Conservation (phyloP, 495 filamentous ascomycete genomes). For the Neurospora sp. region DNA sequence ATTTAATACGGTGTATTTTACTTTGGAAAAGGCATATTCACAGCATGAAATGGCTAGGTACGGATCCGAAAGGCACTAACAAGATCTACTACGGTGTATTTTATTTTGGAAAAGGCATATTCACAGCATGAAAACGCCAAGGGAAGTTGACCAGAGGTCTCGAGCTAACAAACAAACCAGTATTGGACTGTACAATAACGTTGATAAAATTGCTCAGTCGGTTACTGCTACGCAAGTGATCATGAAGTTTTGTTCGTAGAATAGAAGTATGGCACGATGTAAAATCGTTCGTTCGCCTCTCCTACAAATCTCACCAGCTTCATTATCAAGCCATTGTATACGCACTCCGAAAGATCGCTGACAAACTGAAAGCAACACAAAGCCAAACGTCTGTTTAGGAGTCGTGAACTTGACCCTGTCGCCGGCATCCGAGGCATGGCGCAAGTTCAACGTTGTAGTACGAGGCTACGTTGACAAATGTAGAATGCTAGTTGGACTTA, state of each 20-base stretch:
- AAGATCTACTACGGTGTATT: no score
- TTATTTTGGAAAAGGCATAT: no score
- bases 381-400: background rate
- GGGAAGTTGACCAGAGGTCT: no score
- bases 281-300: background rate
- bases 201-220: background rate
- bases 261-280: background rate
- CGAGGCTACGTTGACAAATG: background rate
- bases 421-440: background rate
- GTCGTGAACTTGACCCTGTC: background rate
- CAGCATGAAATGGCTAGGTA: no score
- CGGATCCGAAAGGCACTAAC: no score
- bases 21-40: no score
- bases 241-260: background rate
- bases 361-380: background rate
- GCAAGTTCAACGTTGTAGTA: background rate
- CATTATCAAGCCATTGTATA: background rate
- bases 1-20: no score
- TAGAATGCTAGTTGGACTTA: background rate
- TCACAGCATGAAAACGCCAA: no score
- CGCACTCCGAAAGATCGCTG: background rate
- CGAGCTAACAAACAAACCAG: no score
- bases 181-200: background rate
- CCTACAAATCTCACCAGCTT: background rate
- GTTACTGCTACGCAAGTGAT: background rate